Base-by-base conservation (phyloP, 768 basidiomycete genomes). In the Leucogyrophana mollusca region DNA sequence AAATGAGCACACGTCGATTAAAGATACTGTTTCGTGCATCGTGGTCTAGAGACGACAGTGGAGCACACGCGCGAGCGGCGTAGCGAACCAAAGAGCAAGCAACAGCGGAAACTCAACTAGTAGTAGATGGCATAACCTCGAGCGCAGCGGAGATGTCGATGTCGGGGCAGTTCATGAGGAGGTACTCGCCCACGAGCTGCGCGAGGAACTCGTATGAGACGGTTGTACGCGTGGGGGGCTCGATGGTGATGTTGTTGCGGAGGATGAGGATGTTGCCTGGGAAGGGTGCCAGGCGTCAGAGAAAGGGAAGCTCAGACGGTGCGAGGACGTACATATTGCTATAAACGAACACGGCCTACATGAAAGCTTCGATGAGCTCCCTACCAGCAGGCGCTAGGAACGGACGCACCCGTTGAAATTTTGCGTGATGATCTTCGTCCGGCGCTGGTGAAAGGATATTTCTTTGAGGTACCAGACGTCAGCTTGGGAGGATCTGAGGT, bases 201-300 rank as follows among this genome's bases (percentile, higher is more conserved):
- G 92, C 83, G 17, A 96, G 80, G 48, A 87, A 83, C 49, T 90
- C 87, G 66, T 94, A 96, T 13, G 88, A 87, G 18, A 90, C 91
- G 16, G 77, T 80, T 24, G 65, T 73, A 21, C 89, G 84, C 39
- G 79, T 73, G 17, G 61, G 72, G 0, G 90, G 89, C 25, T 76
- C 73, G 51, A 96, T 83, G 43, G 78, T 65, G 51, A 95, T 90
- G 54, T 87, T 76, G 41, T 83, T 86, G n/a, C 92, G 80, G 2
- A 96, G 73, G 50, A 95, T 83, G 23, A 95, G 77, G 41, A 94
- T 89, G 60, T 96, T 96, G 68, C 90, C 90, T 88, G 59, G 38
- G 33, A 16, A 23, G 18, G 22, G 22, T 41, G 40, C 16, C 20
- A 8, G 4, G 3, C 40, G 7, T 39, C 23, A 39, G 47, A 4